Conservation (phyloP, 2,329 filamentous ascomycete species). For the Cyphellophora europaea region DNA sequence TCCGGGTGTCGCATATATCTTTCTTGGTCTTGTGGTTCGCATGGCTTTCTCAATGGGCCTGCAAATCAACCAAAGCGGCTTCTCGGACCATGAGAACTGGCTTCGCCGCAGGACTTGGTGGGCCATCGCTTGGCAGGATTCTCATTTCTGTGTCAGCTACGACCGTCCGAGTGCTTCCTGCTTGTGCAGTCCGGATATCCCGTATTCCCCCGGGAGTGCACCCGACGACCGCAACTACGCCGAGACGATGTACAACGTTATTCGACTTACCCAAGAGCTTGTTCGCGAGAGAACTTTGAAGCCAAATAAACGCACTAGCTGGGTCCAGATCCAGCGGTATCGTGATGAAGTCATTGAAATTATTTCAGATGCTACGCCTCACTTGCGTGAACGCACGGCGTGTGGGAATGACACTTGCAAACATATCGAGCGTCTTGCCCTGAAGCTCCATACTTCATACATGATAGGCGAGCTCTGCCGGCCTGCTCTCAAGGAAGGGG, state of each 20-base stretch:
- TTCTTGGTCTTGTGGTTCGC: conserved; percentile 51
- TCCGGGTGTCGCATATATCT: conserved; percentile 53
- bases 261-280: conserved; percentile 45
- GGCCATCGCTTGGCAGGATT: conserved; percentile 58
- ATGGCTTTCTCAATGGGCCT: conserved; percentile 52
- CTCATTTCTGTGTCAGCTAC: conserved; percentile 54
- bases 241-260: conserved; percentile 49
- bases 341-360: conserved; percentile 48
- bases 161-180: conserved; percentile 48
- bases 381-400: conserved; percentile 44
- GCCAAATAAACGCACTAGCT: conserved; percentile 43
- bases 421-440: conserved; percentile 50
- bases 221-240: conserved; percentile 46
- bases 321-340: conserved; percentile 46
- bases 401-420: conserved; percentile 33
- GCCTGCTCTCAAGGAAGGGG: conserved; percentile 44
- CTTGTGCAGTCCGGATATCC: conserved; percentile 42
- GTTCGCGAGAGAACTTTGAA: conserved; percentile 48
- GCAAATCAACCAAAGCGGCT: conserved; percentile 48
- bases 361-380: conserved; percentile 48
- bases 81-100: conserved; percentile 39
- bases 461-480: conserved; percentile 54
- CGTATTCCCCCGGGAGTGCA: conserved; percentile 37
- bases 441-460: conserved; percentile 55
- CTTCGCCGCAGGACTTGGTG: conserved; percentile 41